Percentiles rank a stretch among this genome's conserved stretches.
Evolutionary conservation across 345 rosid species (phyloP).

Genomic region (Heritiera littoralis): DNA sequence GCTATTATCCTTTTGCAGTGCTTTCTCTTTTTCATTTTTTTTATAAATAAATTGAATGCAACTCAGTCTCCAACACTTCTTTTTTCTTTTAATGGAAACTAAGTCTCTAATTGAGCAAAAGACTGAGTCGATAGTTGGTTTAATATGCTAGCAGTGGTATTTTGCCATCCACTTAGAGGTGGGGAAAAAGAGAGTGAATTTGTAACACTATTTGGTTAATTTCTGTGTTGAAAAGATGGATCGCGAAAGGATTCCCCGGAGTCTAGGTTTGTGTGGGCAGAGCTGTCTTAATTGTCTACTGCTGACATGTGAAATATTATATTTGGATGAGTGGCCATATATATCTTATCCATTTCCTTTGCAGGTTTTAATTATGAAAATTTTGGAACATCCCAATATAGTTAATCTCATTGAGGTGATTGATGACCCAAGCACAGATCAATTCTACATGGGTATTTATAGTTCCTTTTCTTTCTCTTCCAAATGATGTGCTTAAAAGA

Average conservation of each 20-base stretch:
- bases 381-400: conserved; percentile 91
- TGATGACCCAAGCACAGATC: conserved; percentile 92
- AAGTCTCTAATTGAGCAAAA: background rate
- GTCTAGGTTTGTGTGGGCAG: background rate
- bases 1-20: background rate
- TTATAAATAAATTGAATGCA: conserved; percentile 8
- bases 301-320: background rate
- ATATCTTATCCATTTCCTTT: conserved; percentile 16
- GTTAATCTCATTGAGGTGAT: conserved; percentile 98
- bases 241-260: background rate
- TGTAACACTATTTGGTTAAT: background rate
- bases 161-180: background rate
- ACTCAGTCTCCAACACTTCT: background rate
- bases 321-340: background rate
- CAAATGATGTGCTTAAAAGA: background rate
- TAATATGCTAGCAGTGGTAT: background rate
- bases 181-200: background rate
- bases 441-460: conserved; percentile 93
- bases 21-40: background rate
- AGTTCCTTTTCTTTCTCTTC: conserved; percentile 1
- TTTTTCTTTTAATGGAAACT: background rate
- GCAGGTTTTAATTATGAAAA: conserved; percentile 94
- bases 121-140: background rate
- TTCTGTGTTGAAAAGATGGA: background rate
- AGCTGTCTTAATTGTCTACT: background rate